Base-by-base conservation (phyloP, 331 rosid species). In the Phaseolus coccineus region DNA sequence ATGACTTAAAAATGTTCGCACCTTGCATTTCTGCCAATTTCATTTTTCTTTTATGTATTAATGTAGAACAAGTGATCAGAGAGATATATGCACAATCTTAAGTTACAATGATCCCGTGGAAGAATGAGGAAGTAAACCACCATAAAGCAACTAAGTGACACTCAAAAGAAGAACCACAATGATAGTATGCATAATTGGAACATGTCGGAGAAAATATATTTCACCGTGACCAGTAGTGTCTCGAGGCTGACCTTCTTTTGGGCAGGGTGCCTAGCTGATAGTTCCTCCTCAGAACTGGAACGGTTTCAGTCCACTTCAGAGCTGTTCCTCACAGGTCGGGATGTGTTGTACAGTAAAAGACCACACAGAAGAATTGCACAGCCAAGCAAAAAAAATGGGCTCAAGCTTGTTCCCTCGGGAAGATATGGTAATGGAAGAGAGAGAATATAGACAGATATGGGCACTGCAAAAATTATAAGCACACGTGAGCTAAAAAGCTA, bases 341-440 rank as follows among this genome's bases (percentile, higher is more conserved):
- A 85, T 61, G 87, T 82, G 72, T 84, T 91, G 86, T 92, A 89
- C 24, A 87, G 69, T 66, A 76, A 80, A 70, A 94, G 97, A 71
- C 98, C 98, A 84, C 83, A 81, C 52, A 92, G 83, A 46, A 94
- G 97, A 71, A 94, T 86, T 6, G 80, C 85, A 85, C 91, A 88
- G 40, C 97, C 98, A 15, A 85, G 85, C 69, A 94, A 82, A 67
- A 94, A 94, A 46, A 86, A 83, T 35, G 97, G 97, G 77, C 98
- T 91, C 83, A 94, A 79, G 72, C 69, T 81, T 81, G 97, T 78
- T 77, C 87, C 87, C 50, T 61, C 81, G 1, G 89, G 88, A 80
- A 94, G 90, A 88, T 88, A 94, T 59, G 97, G 98, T 87, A 94
- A 78, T 69, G 95, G 97, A 58, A 85, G 89, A 57, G 98, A 91